Evolutionary conservation across 495 filamentous ascomycete genomes (phyloP).

Genomic region (Sphaerosporella brunnea): DNA sequence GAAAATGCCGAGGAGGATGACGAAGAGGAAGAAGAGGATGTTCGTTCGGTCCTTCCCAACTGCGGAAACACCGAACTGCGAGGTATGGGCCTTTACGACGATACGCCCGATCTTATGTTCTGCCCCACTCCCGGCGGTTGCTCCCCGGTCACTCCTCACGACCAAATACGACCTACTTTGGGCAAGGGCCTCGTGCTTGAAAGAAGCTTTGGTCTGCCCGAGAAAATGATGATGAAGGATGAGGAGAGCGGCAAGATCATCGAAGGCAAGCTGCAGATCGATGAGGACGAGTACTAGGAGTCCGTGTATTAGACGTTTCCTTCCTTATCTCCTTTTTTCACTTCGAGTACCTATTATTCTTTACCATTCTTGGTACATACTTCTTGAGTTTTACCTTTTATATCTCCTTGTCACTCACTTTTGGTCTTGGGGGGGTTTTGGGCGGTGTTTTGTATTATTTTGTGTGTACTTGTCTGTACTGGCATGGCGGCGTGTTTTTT

Average conservation of each 20-base stretch:
- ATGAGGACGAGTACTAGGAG: conserved; percentile 12
- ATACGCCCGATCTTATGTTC: conserved; percentile 19
- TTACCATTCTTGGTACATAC: neutral
- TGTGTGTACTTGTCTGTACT: neutral
- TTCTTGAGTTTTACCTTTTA: conserved; percentile 3
- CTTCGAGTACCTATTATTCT: neutral
- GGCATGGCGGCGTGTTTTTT: conserved; percentile 1
- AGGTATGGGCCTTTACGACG: conserved; percentile 24
- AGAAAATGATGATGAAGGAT: conserved; percentile 25
- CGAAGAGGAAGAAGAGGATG: conserved; percentile 16
- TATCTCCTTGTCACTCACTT: neutral
- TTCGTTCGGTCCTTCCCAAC: conserved; percentile 16
- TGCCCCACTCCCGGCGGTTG: conserved; percentile 15
- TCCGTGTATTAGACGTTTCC: neutral
- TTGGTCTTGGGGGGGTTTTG: neutral
- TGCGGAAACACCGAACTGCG: conserved; percentile 22
- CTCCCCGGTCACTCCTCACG: conserved; percentile 16
- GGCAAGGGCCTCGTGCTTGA: conserved; percentile 22
- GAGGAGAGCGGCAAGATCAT: conserved; percentile 15
- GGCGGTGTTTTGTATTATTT: conserved; percentile 1
- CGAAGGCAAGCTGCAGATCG: conserved; percentile 15
- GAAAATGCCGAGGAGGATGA: conserved; percentile 10
- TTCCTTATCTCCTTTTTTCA: neutral
- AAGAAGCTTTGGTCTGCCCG: conserved; percentile 22
- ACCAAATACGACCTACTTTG: conserved; percentile 5